Evolutionary conservation across 129 eudicot species (phyloP), one percentile per base, ranked within the genome.

Genomic region (Helianthus annuus): DNA sequence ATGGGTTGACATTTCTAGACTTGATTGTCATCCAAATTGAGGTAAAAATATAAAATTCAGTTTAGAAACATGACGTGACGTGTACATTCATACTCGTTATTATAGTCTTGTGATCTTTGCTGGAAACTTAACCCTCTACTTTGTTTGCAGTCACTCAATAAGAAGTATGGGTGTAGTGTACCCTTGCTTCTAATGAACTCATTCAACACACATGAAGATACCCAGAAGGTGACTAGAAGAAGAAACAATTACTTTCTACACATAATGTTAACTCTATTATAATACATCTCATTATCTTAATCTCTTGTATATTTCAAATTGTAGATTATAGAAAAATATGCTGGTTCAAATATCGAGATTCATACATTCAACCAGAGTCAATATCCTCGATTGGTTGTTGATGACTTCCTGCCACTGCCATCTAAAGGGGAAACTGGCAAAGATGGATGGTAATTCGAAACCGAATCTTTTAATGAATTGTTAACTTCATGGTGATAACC

Each of bases 311-410:
- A 44, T 22, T 51, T 72, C 17, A 6, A 16, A 22, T 14, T 73
- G 78, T 62, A 95, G 99, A 95, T 95, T 76, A 87, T 95, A 27
- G 97, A 95, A 61, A 95, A 95, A 69, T 95, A 95, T 71, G 12
- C 89, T 44, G 79, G 85, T 49, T 83, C 96, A 38, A 85, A 86
- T 17, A 80, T 95, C 27, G 91, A 90, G 52, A 95, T 95, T 64
- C 97, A 95, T 64, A 90, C 99, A 72, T 95, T 95, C 80, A 90
- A 90, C 58, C 99, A 95, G 97, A 88, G 96, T 70, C 97, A 95
- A 63, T 95, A 86, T 78, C 99, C 99, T 73, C 97, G 99, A 75
- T 55, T 95, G 79, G 99, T 86, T 75, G 83, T 75, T 81, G 97
- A 95, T 46, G 97, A 95, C 58, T 90, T 84, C 73, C 53, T 64